Conservation (phyloP, 768 basidiomycete species). For the Suillus plorans region DNA sequence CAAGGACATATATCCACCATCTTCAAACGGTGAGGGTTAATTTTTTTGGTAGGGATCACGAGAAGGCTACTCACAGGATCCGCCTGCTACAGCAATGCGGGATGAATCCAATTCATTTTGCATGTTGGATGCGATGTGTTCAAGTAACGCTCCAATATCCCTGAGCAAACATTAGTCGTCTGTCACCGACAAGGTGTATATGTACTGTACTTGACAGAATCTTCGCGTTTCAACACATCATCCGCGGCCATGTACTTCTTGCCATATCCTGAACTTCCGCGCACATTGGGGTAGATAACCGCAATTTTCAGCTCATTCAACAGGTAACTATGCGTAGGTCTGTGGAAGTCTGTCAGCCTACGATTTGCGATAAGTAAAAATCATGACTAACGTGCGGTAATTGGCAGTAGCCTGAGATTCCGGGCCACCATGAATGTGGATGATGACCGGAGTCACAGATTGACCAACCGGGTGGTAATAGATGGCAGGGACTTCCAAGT, state of each 20-base stretch:
- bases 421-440: slow-evolving; percentile 43
- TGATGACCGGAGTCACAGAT: slow-evolving; percentile 31
- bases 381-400: slow-evolving; percentile 29
- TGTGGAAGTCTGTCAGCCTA: slow-evolving; percentile 6
- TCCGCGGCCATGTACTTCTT: slow-evolving; percentile 39
- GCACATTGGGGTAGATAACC: slow-evolving; percentile 42
- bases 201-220: slow-evolving; percentile 37
- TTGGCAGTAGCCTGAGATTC: slow-evolving; percentile 35
- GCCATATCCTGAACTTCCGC: slow-evolving; percentile 43
- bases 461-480: slow-evolving; percentile 40
- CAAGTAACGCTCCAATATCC: slow-evolving; percentile 39
- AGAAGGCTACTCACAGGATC: slow-evolving; percentile 33
- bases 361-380: background rate
- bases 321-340: slow-evolving; percentile 39
- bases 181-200: background rate
- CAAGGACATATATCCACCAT: slow-evolving; percentile 43
- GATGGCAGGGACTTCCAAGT: slow-evolving; percentile 38
- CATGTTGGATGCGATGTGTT: slow-evolving; percentile 33
- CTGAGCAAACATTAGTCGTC: slow-evolving; percentile 15
- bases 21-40: slow-evolving; percentile 16
- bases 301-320: slow-evolving; percentile 41
- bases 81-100: slow-evolving; percentile 42
- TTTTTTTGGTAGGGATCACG: background rate
- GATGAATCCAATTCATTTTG: slow-evolving; percentile 32
- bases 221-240: slow-evolving; percentile 43